phyloP scores from a whole-genome alignment of 2,329 filamentous ascomycete genomes.

The Macrophomina pseudophaseolina region DNA sequence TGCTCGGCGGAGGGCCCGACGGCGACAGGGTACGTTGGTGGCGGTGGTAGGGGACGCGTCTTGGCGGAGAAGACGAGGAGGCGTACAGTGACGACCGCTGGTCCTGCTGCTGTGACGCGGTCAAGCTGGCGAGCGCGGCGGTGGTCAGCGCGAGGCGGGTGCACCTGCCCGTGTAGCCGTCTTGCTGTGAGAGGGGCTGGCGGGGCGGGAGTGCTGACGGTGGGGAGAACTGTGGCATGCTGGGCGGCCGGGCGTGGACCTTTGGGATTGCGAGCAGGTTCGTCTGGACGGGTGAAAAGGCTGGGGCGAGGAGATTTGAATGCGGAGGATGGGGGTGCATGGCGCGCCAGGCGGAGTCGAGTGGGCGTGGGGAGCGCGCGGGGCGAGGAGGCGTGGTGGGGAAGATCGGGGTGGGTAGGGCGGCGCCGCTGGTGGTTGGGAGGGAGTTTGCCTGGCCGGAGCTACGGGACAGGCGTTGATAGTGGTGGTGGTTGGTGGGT shows the following conservation, averaged over 20 bases:
- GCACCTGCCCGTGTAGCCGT: too few relatives aligned
- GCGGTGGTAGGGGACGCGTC: neutral
- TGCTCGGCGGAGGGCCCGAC: slow-evolving; percentile 10
- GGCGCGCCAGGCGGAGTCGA: slow-evolving; percentile 41
- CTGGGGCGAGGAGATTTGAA: too few relatives aligned
- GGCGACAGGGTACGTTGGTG: neutral
- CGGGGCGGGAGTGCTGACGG: neutral
- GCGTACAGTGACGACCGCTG: neutral
- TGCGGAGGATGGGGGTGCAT: slow-evolving; percentile 35
- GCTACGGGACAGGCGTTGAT: neutral
- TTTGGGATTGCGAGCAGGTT: neutral
- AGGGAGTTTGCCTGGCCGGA: slow-evolving; percentile 8
- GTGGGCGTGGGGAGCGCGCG: slow-evolving; percentile 35
- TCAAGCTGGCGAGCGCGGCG: slow-evolving; percentile 3
- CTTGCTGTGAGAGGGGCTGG: too few relatives aligned
- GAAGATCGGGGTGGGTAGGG: too few relatives aligned
- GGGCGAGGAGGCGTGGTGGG: slow-evolving; percentile 32
- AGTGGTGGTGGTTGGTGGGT: slow-evolving; percentile 12
- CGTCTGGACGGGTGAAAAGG: neutral
- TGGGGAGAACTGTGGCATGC: neutral
- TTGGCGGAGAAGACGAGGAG: neutral
- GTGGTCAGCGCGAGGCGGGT: neutral
- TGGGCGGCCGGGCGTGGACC: neutral
- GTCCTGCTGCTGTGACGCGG: neutral
- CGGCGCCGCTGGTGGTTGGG: neutral